These are phyloP conservation scores for Pterula multifida DNA, from an alignment of 1,284 basidiomycete genomes.

Conservation along the genomic window DNA sequence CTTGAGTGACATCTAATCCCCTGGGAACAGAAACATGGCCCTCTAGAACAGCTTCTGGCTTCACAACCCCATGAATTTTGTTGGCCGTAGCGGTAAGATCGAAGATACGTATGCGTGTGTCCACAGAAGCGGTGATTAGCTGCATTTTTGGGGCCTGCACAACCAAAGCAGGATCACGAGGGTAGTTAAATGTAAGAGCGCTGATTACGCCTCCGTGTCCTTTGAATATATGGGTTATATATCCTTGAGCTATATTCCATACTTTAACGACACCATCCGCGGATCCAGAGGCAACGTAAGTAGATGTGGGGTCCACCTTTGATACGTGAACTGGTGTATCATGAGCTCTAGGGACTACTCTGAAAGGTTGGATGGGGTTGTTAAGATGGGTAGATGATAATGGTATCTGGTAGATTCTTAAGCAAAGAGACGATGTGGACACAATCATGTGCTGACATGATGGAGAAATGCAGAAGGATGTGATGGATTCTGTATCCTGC, in stretches of 20 bases:
- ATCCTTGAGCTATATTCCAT: constrained; percentile 85
- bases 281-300: constrained; percentile 88
- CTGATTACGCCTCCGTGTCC: constrained; percentile 95
- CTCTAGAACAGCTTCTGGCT: constrained; percentile 72
- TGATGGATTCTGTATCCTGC: constrained; percentile 56
- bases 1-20: constrained; percentile 72
- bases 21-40: constrained; percentile 88
- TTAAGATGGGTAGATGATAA: constrained; percentile 26
- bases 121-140: constrained; percentile 81
- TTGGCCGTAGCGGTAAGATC: constrained; percentile 59
- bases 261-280: constrained; percentile 96
- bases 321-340: constrained; percentile 90
- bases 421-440: constrained; percentile 61
- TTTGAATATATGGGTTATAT: constrained; percentile 89
- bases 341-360: constrained; percentile 76
- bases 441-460: constrained; percentile 47
- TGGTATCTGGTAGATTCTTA: constrained; percentile 58
- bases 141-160: constrained; percentile 51
- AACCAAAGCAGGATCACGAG: constrained; percentile 39
- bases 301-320: constrained; percentile 74
- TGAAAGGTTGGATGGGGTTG: constrained; percentile 47
- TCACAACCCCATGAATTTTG: constrained; percentile 42
- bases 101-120: constrained; percentile 84
- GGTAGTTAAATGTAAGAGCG: constrained; percentile 75
- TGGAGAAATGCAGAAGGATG: constrained; percentile 55